Evolutionary conservation across 139 green algal genomes (phyloP).

Genomic region (Chlorella sp.): DNA sequence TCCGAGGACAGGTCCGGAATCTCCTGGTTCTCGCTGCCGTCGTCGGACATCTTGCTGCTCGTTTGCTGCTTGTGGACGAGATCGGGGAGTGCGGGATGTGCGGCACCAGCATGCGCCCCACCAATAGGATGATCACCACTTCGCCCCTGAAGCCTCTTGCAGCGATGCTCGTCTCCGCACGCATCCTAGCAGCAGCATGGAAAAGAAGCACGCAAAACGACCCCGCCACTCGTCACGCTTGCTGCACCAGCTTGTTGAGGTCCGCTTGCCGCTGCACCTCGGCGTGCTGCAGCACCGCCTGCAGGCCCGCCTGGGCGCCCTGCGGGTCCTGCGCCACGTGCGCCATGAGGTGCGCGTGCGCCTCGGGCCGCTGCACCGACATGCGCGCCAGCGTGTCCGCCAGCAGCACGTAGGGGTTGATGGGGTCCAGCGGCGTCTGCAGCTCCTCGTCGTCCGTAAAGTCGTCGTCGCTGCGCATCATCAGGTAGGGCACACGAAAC

Average conservation of each 20-base stretch:
- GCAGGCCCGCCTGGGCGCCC: neutral
- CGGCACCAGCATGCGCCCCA: too few relatives aligned
- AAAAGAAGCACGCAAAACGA: too few relatives aligned
- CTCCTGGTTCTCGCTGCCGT: slow-evolving; percentile 28
- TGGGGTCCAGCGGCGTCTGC: slow-evolving; percentile 53
- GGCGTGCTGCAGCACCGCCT: neutral
- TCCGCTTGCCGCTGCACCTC: slow-evolving; percentile 4
- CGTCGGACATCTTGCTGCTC: slow-evolving; percentile 43
- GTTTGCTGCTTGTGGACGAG: neutral
- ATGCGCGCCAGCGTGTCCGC: slow-evolving; percentile 42
- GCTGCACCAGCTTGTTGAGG: too few relatives aligned
- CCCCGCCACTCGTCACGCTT: too few relatives aligned
- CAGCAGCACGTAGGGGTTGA: slow-evolving; percentile 65
- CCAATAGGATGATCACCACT: too few relatives aligned
- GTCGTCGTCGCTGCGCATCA: slow-evolving; percentile 14
- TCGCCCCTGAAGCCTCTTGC: too few relatives aligned
- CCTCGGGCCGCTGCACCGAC: neutral
- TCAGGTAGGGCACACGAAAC: neutral
- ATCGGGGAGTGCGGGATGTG: too few relatives aligned
- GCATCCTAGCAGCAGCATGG: too few relatives aligned
- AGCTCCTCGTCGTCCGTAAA: slow-evolving; percentile 34
- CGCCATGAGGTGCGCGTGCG: neutral
- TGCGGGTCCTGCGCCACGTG: neutral
- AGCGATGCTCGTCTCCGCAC: too few relatives aligned
- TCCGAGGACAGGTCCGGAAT: neutral